Base-by-base conservation (phyloP, 116 monocot genomes). In the Papilionanthe hybrid region DNA sequence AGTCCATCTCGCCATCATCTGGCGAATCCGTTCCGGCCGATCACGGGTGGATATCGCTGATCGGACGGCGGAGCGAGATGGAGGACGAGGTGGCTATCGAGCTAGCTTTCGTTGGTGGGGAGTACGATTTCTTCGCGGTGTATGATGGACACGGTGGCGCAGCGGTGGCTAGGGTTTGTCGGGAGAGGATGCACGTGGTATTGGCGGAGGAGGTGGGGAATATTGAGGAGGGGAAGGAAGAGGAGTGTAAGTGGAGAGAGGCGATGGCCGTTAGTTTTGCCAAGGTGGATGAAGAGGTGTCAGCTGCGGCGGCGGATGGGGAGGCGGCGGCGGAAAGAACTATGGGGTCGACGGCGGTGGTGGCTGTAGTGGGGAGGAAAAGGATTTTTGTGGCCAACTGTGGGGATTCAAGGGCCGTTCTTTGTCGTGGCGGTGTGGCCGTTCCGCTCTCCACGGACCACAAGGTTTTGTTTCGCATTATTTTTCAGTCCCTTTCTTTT, bases 141-240 rank as follows among this genome's bases (percentile, higher is more conserved):
- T 94, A 84, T 84, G 94, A 94, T 55, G 94, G 94, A 7, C 94
- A 94, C 72, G 92, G 94, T 13, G 94, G 92, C 37, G 65, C 78
- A 27, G 50, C 69, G 49, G 92, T 94, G 84, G 90, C 94, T 44
- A 66, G 82, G 73, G 81, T 80, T 58, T 94, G 94, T 84, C 77
- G 79, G 84, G 90, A 94, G 66, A 75, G 92, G 84, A 81, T 94
- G 87, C 94, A 94, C 85, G 82, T 86, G 42, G 83, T 90, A 69
- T 73, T 94, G 11, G 88, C 88, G 25, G 90, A 87, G 84, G 89
- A 85, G 77, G 80, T 72, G 53, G 78, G 69, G 7, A 63, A 79
- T 27, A 72, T 75, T 1, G 78, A 79, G 75, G 17, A 71, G 78
- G 80, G 42, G 42, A 74, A 9, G 15, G 76, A 10, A 79, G 82